These are phyloP conservation scores for Pseudogymnoascus sp. DNA, from an alignment of 2,329 filamentous ascomycete genomes.

Conservation along the genomic window DNA sequence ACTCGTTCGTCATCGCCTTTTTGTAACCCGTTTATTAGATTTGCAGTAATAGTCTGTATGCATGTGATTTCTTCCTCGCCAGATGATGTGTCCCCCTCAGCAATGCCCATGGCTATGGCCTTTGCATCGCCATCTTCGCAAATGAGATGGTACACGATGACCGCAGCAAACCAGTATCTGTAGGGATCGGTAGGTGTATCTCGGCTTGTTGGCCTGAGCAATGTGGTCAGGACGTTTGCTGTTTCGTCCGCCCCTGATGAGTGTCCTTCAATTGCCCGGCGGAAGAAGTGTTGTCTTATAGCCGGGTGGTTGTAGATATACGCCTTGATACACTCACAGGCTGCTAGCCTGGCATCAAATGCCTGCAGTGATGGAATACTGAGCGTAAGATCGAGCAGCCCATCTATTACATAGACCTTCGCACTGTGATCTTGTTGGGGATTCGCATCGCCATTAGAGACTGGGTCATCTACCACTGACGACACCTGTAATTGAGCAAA, in stretches of 20 bases:
- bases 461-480: slow-evolving; percentile 40
- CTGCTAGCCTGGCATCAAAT: slow-evolving; percentile 75
- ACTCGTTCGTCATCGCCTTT: slow-evolving; percentile 70
- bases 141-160: slow-evolving; percentile 77
- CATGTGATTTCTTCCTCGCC: slow-evolving; percentile 94
- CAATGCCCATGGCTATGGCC: slow-evolving; percentile 67
- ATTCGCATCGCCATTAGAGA: slow-evolving; percentile 30
- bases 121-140: slow-evolving; percentile 76
- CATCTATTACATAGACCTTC: slow-evolving; percentile 85
- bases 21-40: slow-evolving; percentile 73
- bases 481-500: slow-evolving; percentile 82
- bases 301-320: slow-evolving; percentile 78
- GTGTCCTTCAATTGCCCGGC: slow-evolving; percentile 83
- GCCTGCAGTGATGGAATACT: slow-evolving; percentile 56
- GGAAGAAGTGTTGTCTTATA: slow-evolving; percentile 77
- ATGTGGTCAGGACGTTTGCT: slow-evolving; percentile 77
- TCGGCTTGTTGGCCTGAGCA: slow-evolving; percentile 59
- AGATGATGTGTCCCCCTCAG: slow-evolving; percentile 77
- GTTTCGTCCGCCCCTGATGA: slow-evolving; percentile 67
- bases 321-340: slow-evolving; percentile 83
- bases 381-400: slow-evolving; percentile 73
- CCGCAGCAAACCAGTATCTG: slow-evolving; percentile 79
- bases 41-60: slow-evolving; percentile 78
- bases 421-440: slow-evolving; percentile 41
- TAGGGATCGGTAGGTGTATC: slow-evolving; percentile 69